These are phyloP conservation scores for Euphorbia tirucalli DNA, from an alignment of 345 rosid species.

Conservation along the genomic window DNA sequence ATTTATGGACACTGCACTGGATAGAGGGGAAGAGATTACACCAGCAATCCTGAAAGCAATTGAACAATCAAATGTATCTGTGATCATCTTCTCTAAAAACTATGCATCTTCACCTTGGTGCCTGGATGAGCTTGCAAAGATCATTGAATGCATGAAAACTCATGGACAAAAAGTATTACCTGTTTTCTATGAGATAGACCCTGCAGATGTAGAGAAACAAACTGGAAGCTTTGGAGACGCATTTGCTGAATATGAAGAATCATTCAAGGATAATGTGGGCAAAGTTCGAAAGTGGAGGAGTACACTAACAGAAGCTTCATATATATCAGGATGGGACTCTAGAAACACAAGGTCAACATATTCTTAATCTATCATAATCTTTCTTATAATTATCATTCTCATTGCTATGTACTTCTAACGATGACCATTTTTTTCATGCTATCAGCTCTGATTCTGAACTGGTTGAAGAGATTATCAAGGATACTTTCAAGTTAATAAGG, in stretches of 20 bases:
- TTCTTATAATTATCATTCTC: no score
- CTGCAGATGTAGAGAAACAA: neutral
- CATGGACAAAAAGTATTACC: neutral
- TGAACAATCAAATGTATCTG: neutral
- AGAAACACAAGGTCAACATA: neutral
- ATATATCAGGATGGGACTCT: neutral
- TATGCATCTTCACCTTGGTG: constrained; percentile 12
- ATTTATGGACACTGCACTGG: neutral
- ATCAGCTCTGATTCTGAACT: constrained; percentile 3
- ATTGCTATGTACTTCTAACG: no score
- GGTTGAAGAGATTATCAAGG: neutral
- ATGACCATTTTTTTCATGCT: no score
- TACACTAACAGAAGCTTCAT: neutral
- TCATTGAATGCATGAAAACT: neutral
- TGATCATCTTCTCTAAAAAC: neutral
- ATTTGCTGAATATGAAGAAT: neutral
- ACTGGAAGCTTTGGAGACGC: neutral
- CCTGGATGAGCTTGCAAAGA: constrained; percentile 2
- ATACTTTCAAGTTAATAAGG: neutral
- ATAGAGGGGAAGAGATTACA: constrained; percentile 2
- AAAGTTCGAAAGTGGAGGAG: constrained; percentile 3
- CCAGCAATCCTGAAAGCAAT: neutral
- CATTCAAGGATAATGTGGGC: neutral
- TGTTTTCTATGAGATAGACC: neutral
- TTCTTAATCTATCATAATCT: no score